Base-by-base conservation (phyloP, 139 green algal species). In the Micractinium conductrix region DNA sequence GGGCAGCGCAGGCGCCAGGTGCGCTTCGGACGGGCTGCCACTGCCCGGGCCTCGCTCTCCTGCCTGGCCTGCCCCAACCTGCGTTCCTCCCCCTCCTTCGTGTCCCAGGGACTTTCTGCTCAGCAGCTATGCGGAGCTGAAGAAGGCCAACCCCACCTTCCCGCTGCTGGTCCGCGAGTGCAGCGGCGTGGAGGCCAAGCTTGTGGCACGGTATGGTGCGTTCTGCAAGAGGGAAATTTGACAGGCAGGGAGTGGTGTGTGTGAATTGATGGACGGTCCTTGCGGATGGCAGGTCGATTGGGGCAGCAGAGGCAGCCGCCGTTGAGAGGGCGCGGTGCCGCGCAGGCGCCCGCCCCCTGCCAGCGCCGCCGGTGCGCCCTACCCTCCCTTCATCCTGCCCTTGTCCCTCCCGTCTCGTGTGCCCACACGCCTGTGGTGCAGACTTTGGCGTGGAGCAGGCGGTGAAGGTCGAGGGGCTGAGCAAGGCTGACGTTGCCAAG, bases 131-230 rank as follows among this genome's bases (percentile, higher is more conserved):
- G 86, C 92, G 35, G 95, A 98, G 62, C 89, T 98, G 30, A 98
- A 98, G 90, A 96, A 95, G 84, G 92, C 89, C 68, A 98, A 98
- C 87, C 95, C 95, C 9, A 89, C 88, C 21, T 95, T 98, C 58
- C 95, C 95, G 24, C 94, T 98, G 70, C 89, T 98, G 0, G 89
- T 98, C 1, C 92, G 95, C 8, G 95, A 98, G 85, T 93, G 84
- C 63, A 84, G 85, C 33, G 93, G 92, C 33, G 82, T 89, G 38
- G 91, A 97, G 84, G 95, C 95, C 6, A 92, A 91, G 85, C 81
- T 98, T 0, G 93, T 89, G 35, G 95, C 95, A 1, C 83, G 95
- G 71, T 98, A 96, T 60, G 95, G 95, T 98, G 84, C 35, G 44
- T n/a, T 43, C 4, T 40, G n/a, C n/a, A n/a, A n/a, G n/a, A n/a